Base-by-base conservation (phyloP, 805 yeast genomes). In the Kazachstania martiniae region DNA sequence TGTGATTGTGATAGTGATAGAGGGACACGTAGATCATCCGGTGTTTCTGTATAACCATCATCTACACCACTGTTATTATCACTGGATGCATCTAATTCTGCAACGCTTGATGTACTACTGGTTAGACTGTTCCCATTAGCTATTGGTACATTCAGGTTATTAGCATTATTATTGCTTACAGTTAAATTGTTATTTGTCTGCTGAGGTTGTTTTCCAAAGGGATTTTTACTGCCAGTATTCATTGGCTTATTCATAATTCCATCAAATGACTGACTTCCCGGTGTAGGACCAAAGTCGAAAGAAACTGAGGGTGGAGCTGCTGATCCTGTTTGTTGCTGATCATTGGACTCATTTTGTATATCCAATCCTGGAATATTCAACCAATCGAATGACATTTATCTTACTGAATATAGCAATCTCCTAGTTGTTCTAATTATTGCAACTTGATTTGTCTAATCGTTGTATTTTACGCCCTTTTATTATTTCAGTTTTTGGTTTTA, bases 1-100 rank as follows among this genome's bases (percentile, higher is more conserved):
- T 84, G 84, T 29, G 68, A 70, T 1, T 72, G 68, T 1, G 77
- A 64, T n/a, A 82, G 58, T 2, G 85, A 72, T 31, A 81, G 55
- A 0, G 87, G 84, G 2, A 75, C 67, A 8, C 59, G 43, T 7
- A 60, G 39, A 28, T 70, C 72, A 16, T 60, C 61, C 5, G 49
- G 38, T 6, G 55, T 35, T 34, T 57, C 58, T n/a, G 25, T 17
- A 32, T 51, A 48, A 3, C 23, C 34, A 12, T 21, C 33, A 15
- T 7, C 17, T 15, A 18, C 18, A 10, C 16, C 5, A 12, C 14
- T 8, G 18, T 30, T 16, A 13, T 28, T 28, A 21, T 28, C 21
- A 16, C 31, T 28, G 7, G 12, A 21, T 22, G 26, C 15, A 24
- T 29, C n/a, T n/a, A n/a, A n/a, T n/a, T n/a, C n/a, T n/a, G n/a